Evolutionary conservation across 2,329 filamentous ascomycete genomes (phyloP).

Genomic region (Ophiostoma triangulosporum): DNA sequence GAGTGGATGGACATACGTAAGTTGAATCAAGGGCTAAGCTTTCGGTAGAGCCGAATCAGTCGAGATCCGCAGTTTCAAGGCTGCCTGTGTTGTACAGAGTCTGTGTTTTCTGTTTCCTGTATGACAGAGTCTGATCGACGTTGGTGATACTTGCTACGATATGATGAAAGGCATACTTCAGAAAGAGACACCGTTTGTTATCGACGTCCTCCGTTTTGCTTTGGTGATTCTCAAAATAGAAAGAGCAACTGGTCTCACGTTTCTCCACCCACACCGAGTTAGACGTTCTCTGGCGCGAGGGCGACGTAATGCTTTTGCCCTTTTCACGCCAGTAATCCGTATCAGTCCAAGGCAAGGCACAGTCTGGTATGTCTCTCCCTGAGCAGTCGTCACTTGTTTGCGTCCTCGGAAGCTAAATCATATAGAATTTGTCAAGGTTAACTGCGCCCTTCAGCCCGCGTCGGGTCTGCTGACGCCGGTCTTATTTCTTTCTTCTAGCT

Average conservation of each 20-base stretch:
- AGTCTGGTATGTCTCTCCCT: too few relatives aligned
- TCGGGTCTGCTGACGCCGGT: too few relatives aligned
- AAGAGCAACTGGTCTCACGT: not conserved
- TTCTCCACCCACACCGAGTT: not conserved
- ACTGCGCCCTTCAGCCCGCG: too few relatives aligned
- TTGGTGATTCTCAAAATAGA: not conserved
- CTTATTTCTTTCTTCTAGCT: not conserved
- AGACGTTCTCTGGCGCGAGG: not conserved
- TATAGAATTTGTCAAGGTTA: too few relatives aligned
- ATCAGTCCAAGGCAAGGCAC: not conserved
- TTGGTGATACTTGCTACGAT: too few relatives aligned
- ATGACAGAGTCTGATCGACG: too few relatives aligned
- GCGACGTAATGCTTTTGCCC: not conserved
- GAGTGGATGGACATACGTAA: not conserved
- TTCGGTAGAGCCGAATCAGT: not conserved
- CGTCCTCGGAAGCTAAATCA: too few relatives aligned
- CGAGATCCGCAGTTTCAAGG: not conserved
- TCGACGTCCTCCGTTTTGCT: not conserved
- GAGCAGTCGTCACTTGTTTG: too few relatives aligned
- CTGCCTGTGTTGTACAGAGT: not conserved
- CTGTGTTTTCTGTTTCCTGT: too few relatives aligned
- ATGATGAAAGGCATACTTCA: too few relatives aligned
- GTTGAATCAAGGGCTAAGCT: slow-evolving; percentile 1
- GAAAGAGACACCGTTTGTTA: too few relatives aligned
- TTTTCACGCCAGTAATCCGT: too few relatives aligned